Evolutionary conservation across 2,329 filamentous ascomycete genomes (phyloP), one percentile per base, ranked within the genome.

Genomic region (Cordyceps cicadae): DNA sequence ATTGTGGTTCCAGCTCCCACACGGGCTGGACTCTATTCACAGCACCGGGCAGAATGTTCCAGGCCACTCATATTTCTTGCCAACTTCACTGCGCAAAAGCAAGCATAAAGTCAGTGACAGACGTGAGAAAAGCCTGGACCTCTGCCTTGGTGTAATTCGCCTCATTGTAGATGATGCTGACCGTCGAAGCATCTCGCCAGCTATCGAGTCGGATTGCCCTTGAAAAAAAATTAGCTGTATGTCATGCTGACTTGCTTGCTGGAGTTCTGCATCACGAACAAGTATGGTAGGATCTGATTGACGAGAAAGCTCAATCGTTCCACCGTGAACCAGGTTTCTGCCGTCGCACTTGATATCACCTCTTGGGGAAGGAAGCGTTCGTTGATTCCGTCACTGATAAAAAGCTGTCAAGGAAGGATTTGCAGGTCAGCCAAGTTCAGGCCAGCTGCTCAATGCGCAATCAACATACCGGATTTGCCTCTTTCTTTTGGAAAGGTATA

Each of bases 161-260:
- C 8, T 61, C 59, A 19, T 61, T 61, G 46, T 61, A 61, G 21
- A 53, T 56, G 45, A 56, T 56, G n/a, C 52, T 56, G 4, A 61
- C 45, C 14, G 53, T 61, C 5, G 59, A 61, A 7, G 52, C 53
- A 26, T 51, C 59, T 41, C 54, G 49, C 59, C 59, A 61, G 53
- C 59, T 61, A 32, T 61, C 59, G 15, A 61, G 50, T 15, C 59
- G 52, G 14, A 61, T 46, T 29, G 53, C 59, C 59, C 59, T 61
- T 9, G n/a, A 14, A 19, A n/a, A 12, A 41, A 37, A 21, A 34
- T 61, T 34, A 61, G 59, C 53, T 24, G 3, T 4, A 24, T 24
- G 32, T 12, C 32, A 34, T 34, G 32, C 32, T 34, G 32, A 8
- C 8, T 21, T 21, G 1, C 9, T 12, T 9, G 14, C n/a, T 48